A percentile compares a stretch with the other conserved stretches of the same genome.
phyloP scores from a whole-genome alignment of 257 asterid species.

The Verbena officinalis region DNA sequence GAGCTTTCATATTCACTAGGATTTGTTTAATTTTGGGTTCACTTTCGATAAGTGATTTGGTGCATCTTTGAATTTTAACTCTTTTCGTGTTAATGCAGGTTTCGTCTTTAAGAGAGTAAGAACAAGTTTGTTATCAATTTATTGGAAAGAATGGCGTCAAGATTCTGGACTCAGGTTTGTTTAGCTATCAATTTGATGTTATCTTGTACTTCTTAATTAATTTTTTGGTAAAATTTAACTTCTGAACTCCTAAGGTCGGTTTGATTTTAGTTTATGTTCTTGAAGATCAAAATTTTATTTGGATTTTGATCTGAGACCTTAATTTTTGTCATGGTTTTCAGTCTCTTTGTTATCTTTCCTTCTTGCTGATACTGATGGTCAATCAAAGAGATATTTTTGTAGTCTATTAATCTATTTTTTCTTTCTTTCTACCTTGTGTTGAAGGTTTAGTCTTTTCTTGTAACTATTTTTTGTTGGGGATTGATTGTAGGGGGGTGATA shows the following conservation, averaged over 20 bases:
- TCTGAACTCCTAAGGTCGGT: neutral
- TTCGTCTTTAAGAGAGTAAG: conserved; percentile 11
- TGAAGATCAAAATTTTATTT: neutral
- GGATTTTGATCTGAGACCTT: neutral
- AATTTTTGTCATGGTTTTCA: neutral
- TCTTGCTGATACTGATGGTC: neutral
- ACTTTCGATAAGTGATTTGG: neutral
- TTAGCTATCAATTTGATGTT: conserved; percentile 1
- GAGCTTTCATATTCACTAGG: neutral
- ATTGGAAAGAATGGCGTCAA: conserved; percentile 46
- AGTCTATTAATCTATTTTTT: too few species aligned
- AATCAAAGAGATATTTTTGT: neutral
- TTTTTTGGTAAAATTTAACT: neutral
- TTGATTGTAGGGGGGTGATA: conserved; percentile 70
- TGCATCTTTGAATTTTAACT: neutral
- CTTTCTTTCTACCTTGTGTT: too few species aligned
- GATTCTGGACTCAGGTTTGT: conserved; percentile 68
- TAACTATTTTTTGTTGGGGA: neutral
- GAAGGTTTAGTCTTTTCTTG: neutral
- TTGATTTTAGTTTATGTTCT: neutral
- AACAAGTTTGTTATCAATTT: conserved; percentile 11
- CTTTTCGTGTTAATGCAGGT: conserved; percentile 29
- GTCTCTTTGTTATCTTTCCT: neutral
- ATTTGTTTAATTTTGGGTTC: neutral
- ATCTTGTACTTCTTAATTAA: neutral